Evolutionary conservation across 306 rosid genomes (phyloP), one percentile per base, ranked within the genome.

Genomic region (Sicyos edulis): DNA sequence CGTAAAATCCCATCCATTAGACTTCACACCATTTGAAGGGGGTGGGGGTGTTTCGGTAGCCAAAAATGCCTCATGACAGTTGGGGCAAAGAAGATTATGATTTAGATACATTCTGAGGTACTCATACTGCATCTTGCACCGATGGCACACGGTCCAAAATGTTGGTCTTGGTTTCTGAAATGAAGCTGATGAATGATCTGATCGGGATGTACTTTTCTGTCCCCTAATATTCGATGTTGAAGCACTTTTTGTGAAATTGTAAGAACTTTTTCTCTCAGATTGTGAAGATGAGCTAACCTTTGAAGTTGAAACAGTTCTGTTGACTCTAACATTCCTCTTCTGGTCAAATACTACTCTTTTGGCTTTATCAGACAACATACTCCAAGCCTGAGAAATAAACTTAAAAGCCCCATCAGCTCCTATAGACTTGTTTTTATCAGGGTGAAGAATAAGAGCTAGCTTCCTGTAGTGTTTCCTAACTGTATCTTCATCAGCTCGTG

Each of bases 51-150:
- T 91, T 85, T 91, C 99, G 21, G 76, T 70, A 3, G 99, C 97
- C 37, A 86, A 78, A 81, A 91, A 93, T 47, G 96, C 85, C 74
- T 86, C 89, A 40, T 87, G 92, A 79, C 99, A 93, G 79, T 85
- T 91, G 44, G 97, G 99, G 81, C 99, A 93, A 47, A 93, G 81
- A 70, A 93, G 96, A 80, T 91, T 87, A 75, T 88, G 97, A 58
- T 91, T 89, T 58, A 91, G 88, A 81, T 93, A 93, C 64, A 91
- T 85, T 76, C 95, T 78, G 42, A 91, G 89, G 82, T 93, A 93
- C 83, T 93, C 99, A 7, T 91, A 93, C 66, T 93, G 99, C 97
- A 93, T 93, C 83, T 86, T 91, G 85, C 99, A 93, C 71, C 82
- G 75, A 54, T 80, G 80, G 74, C 99, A 93, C 53, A 88, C 91